Base-by-base conservation (phyloP, 2,329 filamentous ascomycete species). In the Ophiostoma australiae region DNA sequence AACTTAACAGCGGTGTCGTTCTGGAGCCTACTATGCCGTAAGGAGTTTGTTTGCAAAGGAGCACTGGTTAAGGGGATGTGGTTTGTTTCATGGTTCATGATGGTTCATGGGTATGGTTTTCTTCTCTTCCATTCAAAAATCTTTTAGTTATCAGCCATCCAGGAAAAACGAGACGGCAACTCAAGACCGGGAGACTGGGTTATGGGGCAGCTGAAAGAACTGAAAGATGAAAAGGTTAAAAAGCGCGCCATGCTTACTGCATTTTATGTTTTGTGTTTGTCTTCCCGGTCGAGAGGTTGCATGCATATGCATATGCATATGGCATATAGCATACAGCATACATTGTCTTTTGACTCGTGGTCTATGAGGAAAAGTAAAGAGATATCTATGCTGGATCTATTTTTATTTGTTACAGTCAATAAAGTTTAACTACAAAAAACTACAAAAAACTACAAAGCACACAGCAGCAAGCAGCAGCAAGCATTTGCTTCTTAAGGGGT, bases 11-110 rank as follows among this genome's bases (percentile, higher is more conserved):
- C 17, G 74, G 74, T 55, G 74, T 74, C 37, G 74, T 73, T 23
- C 66, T 76, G 41, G 75, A 75, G 68, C 74, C 75, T 66, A 73
- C 69, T 5, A 73, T 71, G 68, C 71, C 73, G 65, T 73, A 72
- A 70, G 44, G 33, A 20, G 20, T 63, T 39, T 23, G 41, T 65
- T 63, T 69, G 35, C 31, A 35, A 63, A 2, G 6, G 67, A 39
- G 13, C 23, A 67, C 33, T 63, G 58, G 27, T 63, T 63, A 35
- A 55, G n/a, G n/a, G 58, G 66, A 48, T 48, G 65, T 68, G n/a
- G 13, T 68, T 48, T 70, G 33, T 27, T 65, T 39, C 33, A 35
- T 35, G 52, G 27, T 35, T 65, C 27, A 41, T 41, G 39, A 41
- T 70, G 31, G n/a, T 63, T 63, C 33, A 35, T 35, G 52, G 27